Evolutionary conservation across 495 filamentous ascomycete species (phyloP).

Genomic region (Aspergillus taichungensis): DNA sequence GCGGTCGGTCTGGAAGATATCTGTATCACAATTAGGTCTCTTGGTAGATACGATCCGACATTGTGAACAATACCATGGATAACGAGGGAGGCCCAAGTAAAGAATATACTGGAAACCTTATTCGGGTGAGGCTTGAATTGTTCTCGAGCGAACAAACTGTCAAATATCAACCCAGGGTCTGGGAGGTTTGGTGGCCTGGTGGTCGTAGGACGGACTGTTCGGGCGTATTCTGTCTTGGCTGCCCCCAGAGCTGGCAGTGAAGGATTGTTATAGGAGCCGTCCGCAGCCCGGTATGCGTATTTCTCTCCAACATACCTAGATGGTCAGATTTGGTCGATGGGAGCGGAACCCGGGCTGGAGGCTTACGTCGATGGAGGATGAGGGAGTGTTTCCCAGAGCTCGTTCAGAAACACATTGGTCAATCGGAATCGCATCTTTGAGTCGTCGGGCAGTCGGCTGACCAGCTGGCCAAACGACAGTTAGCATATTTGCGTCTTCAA

Average conservation of each 20-base stretch:
- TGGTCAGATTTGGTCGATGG: too few relatives aligned
- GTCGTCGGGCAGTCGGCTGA: constrained; percentile 22
- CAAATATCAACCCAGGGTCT: constrained; percentile 13
- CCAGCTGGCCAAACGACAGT: not conserved
- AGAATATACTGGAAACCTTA: constrained; percentile 35
- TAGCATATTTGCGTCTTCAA: not conserved
- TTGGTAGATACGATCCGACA: not conserved
- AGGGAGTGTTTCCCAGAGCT: constrained; percentile 50
- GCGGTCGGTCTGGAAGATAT: constrained; percentile 42
- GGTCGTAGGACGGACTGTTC: not conserved
- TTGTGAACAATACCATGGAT: constrained; percentile 25
- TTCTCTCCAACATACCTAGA: constrained; percentile 25
- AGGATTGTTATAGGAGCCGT: constrained; percentile 23
- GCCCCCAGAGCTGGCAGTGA: not conserved
- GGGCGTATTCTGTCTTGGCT: not conserved
- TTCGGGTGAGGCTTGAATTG: constrained; percentile 8
- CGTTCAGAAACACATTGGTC: constrained; percentile 43
- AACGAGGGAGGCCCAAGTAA: constrained; percentile 41
- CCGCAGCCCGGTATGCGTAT: constrained; percentile 26
- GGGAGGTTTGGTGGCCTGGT: constrained; percentile 26
- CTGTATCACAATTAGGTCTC: not conserved
- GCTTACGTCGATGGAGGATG: constrained; percentile 44
- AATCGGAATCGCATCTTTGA: constrained; percentile 38
- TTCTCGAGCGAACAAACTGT: constrained; percentile 6
- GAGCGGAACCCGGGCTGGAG: too few relatives aligned